Percentiles rank a stretch among this genome's conserved stretches.
These are phyloP conservation scores for Podosphaera aphanis DNA, from an alignment of 2,329 filamentous ascomycete species.

Conservation along the genomic window DNA sequence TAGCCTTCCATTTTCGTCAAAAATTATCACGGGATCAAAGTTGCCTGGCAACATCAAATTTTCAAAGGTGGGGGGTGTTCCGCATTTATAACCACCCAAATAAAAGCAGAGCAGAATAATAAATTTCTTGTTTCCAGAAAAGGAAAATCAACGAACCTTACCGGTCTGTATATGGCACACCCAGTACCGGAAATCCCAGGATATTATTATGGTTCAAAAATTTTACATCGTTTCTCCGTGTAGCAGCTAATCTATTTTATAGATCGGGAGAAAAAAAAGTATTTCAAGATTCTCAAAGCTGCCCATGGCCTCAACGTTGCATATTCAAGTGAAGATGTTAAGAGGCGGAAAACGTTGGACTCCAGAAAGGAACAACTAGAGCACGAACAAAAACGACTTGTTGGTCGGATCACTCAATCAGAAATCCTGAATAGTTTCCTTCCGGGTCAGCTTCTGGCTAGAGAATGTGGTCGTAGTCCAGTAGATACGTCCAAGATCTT, in stretches of 20 bases:
- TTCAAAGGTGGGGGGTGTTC: too few species aligned
- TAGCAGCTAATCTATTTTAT: slow-evolving; percentile 1
- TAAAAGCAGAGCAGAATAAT: too few species aligned
- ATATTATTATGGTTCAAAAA: slow-evolving; percentile 26
- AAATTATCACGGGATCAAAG: too few species aligned
- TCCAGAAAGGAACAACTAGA: slow-evolving; percentile 4
- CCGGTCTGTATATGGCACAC: slow-evolving; percentile 2
- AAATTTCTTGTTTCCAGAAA: too few species aligned
- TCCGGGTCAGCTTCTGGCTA: slow-evolving; percentile 7
- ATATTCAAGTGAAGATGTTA: slow-evolving; percentile 36
- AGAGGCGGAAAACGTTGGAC: slow-evolving; percentile 22
- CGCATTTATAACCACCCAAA: too few species aligned
- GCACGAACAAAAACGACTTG: slow-evolving; percentile 17
- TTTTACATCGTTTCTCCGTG: too few species aligned
- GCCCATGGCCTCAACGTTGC: slow-evolving; percentile 26
- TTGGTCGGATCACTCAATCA: slow-evolving; percentile 8
- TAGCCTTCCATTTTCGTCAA: too few species aligned
- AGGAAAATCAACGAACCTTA: too few species aligned
- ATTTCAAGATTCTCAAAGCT: slow-evolving; percentile 39
- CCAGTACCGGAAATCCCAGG: slow-evolving; percentile 22
- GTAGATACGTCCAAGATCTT: slow-evolving; percentile 5
- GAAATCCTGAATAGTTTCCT: slow-evolving; percentile 6
- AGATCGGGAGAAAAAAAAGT: slow-evolving; percentile 37
- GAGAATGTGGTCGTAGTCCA: slow-evolving; percentile 6
- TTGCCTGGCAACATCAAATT: too few species aligned